A percentile compares a stretch with the other conserved stretches of the same genome.
Conservation (phyloP, 208 protist genomes). For the Naegleria fowleri region DNA sequence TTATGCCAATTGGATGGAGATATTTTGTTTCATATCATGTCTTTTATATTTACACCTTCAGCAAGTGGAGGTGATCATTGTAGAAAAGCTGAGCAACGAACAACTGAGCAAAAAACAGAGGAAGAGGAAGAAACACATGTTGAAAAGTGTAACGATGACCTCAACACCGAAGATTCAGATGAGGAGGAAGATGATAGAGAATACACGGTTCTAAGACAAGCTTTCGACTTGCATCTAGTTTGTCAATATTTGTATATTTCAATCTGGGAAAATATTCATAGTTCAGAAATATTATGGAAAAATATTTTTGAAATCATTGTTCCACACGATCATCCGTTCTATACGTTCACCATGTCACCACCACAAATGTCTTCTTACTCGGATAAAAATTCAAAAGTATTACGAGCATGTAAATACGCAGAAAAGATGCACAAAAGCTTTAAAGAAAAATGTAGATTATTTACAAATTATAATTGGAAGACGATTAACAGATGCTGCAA, state of each 20-base stretch:
- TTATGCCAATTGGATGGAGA: too few relatives aligned
- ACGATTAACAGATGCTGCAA: background rate
- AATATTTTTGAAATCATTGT: background rate
- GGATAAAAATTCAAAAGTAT: background rate
- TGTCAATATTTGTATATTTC: background rate
- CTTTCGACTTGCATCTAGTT: background rate
- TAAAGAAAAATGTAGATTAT: background rate
- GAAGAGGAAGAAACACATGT: too few relatives aligned
- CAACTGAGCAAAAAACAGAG: too few relatives aligned
- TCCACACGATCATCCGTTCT: background rate
- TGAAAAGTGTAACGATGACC: too few relatives aligned
- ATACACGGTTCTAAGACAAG: background rate
- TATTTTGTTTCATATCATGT: too few relatives aligned
- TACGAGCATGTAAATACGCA: background rate
- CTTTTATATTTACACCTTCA: too few relatives aligned
- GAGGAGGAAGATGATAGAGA: background rate
- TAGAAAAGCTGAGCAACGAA: too few relatives aligned
- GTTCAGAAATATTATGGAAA: constrained; percentile 3
- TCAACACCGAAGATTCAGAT: too few relatives aligned
- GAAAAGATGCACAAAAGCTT: background rate
- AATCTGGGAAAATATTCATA: background rate
- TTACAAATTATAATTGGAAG: background rate
- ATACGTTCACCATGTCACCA: background rate
- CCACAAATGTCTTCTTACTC: background rate
- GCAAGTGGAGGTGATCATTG: too few relatives aligned